Base-by-base conservation (phyloP, 805 yeast species). In the Pichia sporocuriosa region DNA sequence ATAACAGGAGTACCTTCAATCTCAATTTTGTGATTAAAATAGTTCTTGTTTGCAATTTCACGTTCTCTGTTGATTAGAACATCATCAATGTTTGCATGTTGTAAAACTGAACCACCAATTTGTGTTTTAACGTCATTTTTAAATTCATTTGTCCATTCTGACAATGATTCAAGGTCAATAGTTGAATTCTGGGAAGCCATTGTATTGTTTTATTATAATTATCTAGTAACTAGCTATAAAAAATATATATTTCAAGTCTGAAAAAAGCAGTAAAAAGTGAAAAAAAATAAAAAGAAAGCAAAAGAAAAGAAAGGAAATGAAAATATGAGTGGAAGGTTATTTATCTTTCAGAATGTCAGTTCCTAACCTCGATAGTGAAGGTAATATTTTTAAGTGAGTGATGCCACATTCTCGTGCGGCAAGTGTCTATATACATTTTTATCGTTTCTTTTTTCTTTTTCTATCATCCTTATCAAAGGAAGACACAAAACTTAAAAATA, bases 1-100 rank as follows among this genome's bases (percentile, higher is more conserved):
- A 83, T 79, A 15, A 82, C 71, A 21, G 89, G 88, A 1, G 75
- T 53, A 4, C 81, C 82, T 51, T 75, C 79, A 4, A 64, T 62
- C 33, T 65, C 65, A 27, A 75, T 67, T 40, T 58, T 61, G 43
- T 61, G 51, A 55, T 66, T 67, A 65, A 70, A 75, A 7, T 67
- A 62, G 26, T 68, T 61, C 25, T 57, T 47, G 30, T 55, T 54
- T n/a, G 55, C 53, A 19, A 59, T 50, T 38, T 61, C 61, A 15
- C 53, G 49, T 11, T 47, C 51, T 37, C 72, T 53, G 48, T 58
- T 62, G 30, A 64, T 61, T 28, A 75, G 59, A 28, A 74, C 56
- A 12, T 61, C 58, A 24, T 62, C 66, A 44, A 74, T 62, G 35
- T 65, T 60, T 36, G 59, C 60, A 39, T 62, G 63, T 42, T 58